Evolutionary conservation across 1,139 yeast genomes (phyloP), one percentile per base, ranked within the genome.

Genomic region (Trichomonascaceae sp.): DNA sequence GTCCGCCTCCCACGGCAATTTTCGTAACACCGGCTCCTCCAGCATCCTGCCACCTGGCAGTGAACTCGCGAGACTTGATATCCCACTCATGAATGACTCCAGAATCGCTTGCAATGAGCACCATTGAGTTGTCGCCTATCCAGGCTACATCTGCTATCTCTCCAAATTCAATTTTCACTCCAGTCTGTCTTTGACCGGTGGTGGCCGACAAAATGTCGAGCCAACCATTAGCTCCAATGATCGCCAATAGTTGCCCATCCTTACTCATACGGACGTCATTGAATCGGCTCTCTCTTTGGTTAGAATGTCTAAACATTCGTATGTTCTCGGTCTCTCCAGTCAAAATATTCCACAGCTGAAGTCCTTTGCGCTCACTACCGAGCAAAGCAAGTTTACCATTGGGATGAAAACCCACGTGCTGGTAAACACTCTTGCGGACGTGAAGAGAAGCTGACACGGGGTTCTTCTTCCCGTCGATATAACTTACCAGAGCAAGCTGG

Each of bases 41-140:
- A 29, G 76, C 79, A 52, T 92, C 98, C 35, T 67, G 68, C 98
- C 98, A 92, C 51, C 74, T 72, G 36, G 67, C 65, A 2, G 69
- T 42, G 16, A 82, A 66, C 40, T 67, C 63, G 18, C 69, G 55
- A 13, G 57, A 51, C 3, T 57, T 58, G 37, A 78, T 56, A 41
- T 71, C 71, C 61, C 82, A 92, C 47, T 85, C 95, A 93, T 94
- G 87, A 2, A 89, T 71, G 42, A 84, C 93, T 28, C 97, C 97
- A n/a, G 72, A 69, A 1, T 76, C 65, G 50, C 80, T 87, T 15
- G 76, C 71, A 17, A 81, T 74, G 14, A 65, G 52, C 13, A 64
- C 52, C 1, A 66, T 56, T 38, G 74, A 76, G 36, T 77, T 76
- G 30, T 55, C 54, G 17, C 46, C 46, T 23, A 70, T 50, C 68